Conservation (phyloP, 2,329 filamentous ascomycete genomes). For the Raffaelea ambrosiae region DNA sequence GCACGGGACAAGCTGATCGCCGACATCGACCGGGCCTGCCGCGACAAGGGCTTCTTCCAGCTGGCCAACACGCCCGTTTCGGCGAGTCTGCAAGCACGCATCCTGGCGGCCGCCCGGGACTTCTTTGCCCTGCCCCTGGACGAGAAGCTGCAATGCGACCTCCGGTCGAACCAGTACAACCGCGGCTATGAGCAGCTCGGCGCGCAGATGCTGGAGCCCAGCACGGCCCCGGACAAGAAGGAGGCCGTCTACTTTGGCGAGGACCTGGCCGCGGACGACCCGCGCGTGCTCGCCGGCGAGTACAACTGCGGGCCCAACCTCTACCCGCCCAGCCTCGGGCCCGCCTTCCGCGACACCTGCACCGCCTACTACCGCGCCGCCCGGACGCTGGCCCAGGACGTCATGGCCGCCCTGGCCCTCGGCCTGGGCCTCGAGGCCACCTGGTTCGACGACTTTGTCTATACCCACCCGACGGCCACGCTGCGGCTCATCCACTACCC, state of each 20-base stretch:
- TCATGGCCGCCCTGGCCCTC: slow-evolving; percentile 32
- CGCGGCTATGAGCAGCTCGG: slow-evolving; percentile 40
- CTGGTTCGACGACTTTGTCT: slow-evolving; percentile 32
- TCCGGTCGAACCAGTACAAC: slow-evolving; percentile 23
- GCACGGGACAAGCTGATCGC: no score
- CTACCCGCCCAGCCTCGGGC: no score
- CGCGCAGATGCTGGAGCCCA: slow-evolving; percentile 34
- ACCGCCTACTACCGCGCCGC: no score
- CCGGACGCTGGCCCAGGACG: slow-evolving; percentile 21
- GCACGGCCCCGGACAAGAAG: slow-evolving; percentile 35
- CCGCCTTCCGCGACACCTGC: no score
- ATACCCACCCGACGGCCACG: slow-evolving; percentile 29
- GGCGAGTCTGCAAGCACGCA: slow-evolving; percentile 9
- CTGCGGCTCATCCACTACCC: slow-evolving; percentile 42
- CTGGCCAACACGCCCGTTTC: slow-evolving; percentile 15
- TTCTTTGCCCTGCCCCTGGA: slow-evolving; percentile 39
- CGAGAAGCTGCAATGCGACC: slow-evolving; percentile 34
- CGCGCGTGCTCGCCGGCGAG: no score
- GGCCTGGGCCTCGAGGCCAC: slow-evolving; percentile 28
- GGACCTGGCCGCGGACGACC: slow-evolving; percentile 30
- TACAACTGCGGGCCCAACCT: no score
- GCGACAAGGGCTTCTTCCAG: slow-evolving; percentile 18
- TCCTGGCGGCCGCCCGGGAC: slow-evolving; percentile 21
- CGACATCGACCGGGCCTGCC: no score
- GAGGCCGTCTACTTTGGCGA: slow-evolving; percentile 21